A percentile compares a stretch with the other conserved stretches of the same genome.
Conservation (phyloP, 441 rosid genomes). For the Dalechampia spathulata region DNA sequence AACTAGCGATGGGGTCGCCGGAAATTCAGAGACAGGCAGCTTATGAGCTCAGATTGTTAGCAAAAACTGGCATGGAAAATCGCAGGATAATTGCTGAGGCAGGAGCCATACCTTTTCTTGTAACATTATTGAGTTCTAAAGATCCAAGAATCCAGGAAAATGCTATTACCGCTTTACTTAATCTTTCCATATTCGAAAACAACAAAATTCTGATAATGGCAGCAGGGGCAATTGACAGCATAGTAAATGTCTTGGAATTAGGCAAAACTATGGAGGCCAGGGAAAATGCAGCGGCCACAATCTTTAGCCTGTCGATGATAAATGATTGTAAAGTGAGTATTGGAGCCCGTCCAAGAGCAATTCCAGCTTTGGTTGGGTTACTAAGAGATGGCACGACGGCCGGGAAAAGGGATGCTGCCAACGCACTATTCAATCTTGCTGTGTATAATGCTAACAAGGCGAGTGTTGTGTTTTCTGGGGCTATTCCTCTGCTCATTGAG, state of each 20-base stretch:
- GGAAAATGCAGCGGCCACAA: conserved; percentile 72
- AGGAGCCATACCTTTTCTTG: conserved; percentile 66
- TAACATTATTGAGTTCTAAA: conserved; percentile 34
- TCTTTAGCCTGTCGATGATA: conserved; percentile 55
- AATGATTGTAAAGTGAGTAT: conserved; percentile 44
- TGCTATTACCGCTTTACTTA: conserved; percentile 59
- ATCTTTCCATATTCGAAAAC: conserved; percentile 59
- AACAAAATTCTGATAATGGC: conserved; percentile 59
- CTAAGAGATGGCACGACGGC: conserved; percentile 50
- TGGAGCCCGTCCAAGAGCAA: conserved; percentile 40
- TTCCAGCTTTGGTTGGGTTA: conserved; percentile 42
- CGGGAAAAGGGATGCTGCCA: conserved; percentile 58
- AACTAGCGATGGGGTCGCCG: conserved; percentile 59
- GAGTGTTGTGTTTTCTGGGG: conserved; percentile 31
- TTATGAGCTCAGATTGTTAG: conserved; percentile 54
- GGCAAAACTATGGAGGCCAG: conserved; percentile 66
- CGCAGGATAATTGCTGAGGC: conserved; percentile 57
- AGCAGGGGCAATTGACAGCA: conserved; percentile 58
- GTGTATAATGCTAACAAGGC: conserved; percentile 40
- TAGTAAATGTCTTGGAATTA: conserved; percentile 42
- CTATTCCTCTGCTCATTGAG: conserved; percentile 48
- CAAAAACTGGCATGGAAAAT: conserved; percentile 64
- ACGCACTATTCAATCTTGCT: conserved; percentile 48
- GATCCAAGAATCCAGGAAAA: conserved; percentile 65
- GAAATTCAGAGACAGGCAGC: conserved; percentile 63